These are phyloP conservation scores for Canariomyces notabilis DNA, from an alignment of 2,329 filamentous ascomycete genomes.

Conservation along the genomic window DNA sequence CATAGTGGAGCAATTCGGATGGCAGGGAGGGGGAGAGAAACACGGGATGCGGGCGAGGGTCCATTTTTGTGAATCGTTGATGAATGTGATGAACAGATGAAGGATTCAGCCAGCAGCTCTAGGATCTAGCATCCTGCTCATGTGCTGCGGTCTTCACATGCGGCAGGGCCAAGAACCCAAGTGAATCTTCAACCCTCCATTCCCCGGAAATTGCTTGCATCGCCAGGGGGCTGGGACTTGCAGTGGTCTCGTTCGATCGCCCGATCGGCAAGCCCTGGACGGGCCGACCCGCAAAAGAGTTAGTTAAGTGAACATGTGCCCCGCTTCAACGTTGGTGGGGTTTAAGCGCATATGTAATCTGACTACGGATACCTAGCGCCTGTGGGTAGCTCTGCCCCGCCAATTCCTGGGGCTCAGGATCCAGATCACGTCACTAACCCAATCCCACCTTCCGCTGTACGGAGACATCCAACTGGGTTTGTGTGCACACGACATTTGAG, in stretches of 20 bases:
- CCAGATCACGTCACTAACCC: conserved; percentile 20
- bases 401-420: conserved; percentile 4
- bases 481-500: not conserved
- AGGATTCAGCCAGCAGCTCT: too few species aligned
- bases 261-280: not conserved
- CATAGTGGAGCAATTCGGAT: conserved; percentile 58
- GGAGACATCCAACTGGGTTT: not conserved
- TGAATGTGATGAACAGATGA: not conserved
- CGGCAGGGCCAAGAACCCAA: not conserved
- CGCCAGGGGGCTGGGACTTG: not conserved
- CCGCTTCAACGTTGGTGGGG: conserved; percentile 17
- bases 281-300: conserved; percentile 12
- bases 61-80: not conserved
- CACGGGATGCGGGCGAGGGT: conserved; percentile 27
- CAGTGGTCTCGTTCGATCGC: not conserved
- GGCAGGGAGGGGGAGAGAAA: conserved; percentile 51
- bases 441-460: not conserved
- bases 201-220: not conserved
- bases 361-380: too few species aligned
- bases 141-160: not conserved
- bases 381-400: conserved; percentile 9
- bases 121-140: not conserved
- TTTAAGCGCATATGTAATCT: conserved; percentile 24
- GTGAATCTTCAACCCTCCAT: not conserved
- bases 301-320: too few species aligned